These are phyloP conservation scores for Sarcomyxa edulis DNA, from an alignment of 768 basidiomycete species.

Conservation along the genomic window DNA sequence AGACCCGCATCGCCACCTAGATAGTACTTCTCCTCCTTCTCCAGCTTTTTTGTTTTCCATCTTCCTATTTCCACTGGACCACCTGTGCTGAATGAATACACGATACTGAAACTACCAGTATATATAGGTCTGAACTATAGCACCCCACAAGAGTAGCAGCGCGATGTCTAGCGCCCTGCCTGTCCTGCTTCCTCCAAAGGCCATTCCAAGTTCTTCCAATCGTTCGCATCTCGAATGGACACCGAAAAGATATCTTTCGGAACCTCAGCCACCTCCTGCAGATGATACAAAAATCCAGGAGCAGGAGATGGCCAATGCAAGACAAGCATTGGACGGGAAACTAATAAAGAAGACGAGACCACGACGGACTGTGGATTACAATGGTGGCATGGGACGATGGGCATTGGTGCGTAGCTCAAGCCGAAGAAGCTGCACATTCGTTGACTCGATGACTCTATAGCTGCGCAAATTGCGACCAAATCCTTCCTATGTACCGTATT, in stretches of 20 bases:
- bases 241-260: slow-evolving; percentile 63
- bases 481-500: slow-evolving; percentile 65
- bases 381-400: slow-evolving; percentile 86
- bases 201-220: slow-evolving; percentile 26
- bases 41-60: no score
- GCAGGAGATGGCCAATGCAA: slow-evolving; percentile 70
- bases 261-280: slow-evolving; percentile 71
- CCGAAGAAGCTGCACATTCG: no score
- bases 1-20: no score
- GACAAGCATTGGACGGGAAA: slow-evolving; percentile 74
- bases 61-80: no score
- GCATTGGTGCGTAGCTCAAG: slow-evolving; percentile 57
- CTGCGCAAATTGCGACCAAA: slow-evolving; percentile 75
- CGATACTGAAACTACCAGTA: no score
- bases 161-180: slow-evolving; percentile 35
- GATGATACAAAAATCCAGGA: slow-evolving; percentile 76
- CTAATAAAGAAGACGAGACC: slow-evolving; percentile 88
- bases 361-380: slow-evolving; percentile 91
- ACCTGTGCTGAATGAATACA: no score
- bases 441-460: no score
- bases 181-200: slow-evolving; percentile 46
- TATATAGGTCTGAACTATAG: no score
- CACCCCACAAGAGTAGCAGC: no score
- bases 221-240: slow-evolving; percentile 63
- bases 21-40: no score